phyloP scores from a whole-genome alignment of 2,329 filamentous ascomycete genomes.

The Thielaviopsis ethacetica region DNA sequence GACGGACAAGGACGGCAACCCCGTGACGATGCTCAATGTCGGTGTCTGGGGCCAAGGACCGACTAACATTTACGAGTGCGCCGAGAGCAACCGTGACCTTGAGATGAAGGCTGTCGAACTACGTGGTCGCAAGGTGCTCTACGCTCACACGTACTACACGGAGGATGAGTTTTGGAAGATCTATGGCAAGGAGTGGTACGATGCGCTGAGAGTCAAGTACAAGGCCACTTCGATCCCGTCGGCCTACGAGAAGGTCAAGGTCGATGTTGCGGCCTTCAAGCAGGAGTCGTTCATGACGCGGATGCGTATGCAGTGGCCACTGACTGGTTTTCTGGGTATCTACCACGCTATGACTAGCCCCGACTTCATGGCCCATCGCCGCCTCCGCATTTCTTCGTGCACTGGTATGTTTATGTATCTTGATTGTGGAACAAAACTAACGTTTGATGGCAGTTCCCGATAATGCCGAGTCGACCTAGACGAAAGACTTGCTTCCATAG shows the following conservation, averaged over 20 bases:
- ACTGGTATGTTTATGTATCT: constrained; percentile 1
- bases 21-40: constrained; percentile 35
- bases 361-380: constrained; percentile 7
- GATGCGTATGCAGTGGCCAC: constrained; percentile 10
- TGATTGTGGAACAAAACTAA: not conserved
- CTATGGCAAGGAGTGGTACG: constrained; percentile 45
- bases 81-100: constrained; percentile 34
- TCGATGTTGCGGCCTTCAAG: constrained; percentile 15
- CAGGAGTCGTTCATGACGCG: not conserved
- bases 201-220: constrained; percentile 40
- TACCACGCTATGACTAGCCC: constrained; percentile 3
- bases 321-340: constrained; percentile 8
- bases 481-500: not conserved
- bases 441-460: not conserved
- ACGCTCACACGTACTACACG: constrained; percentile 52
- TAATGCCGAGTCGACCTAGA: not conserved
- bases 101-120: constrained; percentile 42
- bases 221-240: constrained; percentile 40
- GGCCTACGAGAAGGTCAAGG: constrained; percentile 52
- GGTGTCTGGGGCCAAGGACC: constrained; percentile 43
- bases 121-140: constrained; percentile 52
- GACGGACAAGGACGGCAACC: constrained; percentile 16
- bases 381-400: constrained; percentile 9
- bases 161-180: constrained; percentile 52
- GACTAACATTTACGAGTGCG: constrained; percentile 19